Evolutionary conservation across 768 basidiomycete species (phyloP).

Genomic region (Lentinula boryana): DNA sequence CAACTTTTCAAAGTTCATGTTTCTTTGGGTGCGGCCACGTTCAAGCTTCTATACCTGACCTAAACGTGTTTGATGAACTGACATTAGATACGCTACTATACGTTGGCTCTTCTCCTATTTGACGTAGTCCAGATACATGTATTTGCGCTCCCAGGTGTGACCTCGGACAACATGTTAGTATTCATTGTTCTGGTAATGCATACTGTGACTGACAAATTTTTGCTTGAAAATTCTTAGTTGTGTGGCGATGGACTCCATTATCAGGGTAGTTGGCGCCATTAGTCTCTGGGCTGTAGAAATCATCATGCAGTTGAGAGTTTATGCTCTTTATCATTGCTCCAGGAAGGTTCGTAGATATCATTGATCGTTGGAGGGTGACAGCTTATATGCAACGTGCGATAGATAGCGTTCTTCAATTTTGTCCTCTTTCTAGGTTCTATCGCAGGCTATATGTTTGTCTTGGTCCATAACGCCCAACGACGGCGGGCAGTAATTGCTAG

Average conservation of each 20-base stretch:
- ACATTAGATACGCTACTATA: slow-evolving; percentile 30
- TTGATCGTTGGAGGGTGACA: too few relatives aligned
- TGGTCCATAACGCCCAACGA: slow-evolving; percentile 28
- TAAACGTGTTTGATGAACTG: background rate
- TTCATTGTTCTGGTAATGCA: too few relatives aligned
- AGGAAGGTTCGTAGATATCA: slow-evolving; percentile 17
- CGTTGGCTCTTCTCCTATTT: slow-evolving; percentile 35
- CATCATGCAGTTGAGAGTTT: slow-evolving; percentile 41
- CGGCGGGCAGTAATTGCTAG: slow-evolving; percentile 28
- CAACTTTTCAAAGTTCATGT: slow-evolving; percentile 32
- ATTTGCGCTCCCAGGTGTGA: slow-evolving; percentile 32
- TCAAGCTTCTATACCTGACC: background rate
- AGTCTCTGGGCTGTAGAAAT: slow-evolving; percentile 46
- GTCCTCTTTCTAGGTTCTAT: slow-evolving; percentile 35
- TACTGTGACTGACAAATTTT: background rate
- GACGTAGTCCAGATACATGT: slow-evolving; percentile 40
- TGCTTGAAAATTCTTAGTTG: slow-evolving; percentile 23
- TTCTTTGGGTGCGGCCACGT: slow-evolving; percentile 28
- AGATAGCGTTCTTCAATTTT: slow-evolving; percentile 34
- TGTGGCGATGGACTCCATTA: slow-evolving; percentile 38
- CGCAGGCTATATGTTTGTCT: slow-evolving; percentile 32
- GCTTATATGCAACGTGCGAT: too few relatives aligned
- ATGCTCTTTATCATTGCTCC: slow-evolving; percentile 35
- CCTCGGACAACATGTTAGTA: slow-evolving; percentile 28
- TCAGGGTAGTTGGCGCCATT: slow-evolving; percentile 35